Evolutionary conservation across 208 protist species (phyloP).

Genomic region (Trypanosoma vivax): DNA sequence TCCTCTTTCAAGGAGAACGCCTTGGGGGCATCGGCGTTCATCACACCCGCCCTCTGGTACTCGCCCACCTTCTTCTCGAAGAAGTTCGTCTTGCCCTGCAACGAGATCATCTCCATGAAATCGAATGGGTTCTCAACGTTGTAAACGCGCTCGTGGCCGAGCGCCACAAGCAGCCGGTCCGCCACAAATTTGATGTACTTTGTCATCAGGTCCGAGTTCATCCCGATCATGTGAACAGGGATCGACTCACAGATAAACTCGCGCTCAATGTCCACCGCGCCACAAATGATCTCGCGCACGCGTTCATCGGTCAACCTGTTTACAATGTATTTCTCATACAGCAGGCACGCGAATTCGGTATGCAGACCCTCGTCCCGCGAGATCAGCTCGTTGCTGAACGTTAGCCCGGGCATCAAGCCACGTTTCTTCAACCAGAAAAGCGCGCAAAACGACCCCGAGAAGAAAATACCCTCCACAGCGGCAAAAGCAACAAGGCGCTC

Average conservation of each 20-base stretch:
- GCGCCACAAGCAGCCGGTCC: slow-evolving; percentile 94
- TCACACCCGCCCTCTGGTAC: slow-evolving; percentile 98
- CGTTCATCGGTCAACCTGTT: slow-evolving; percentile 84
- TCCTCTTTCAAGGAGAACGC: slow-evolving; percentile 88
- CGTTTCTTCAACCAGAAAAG: slow-evolving; percentile 99
- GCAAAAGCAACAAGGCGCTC: slow-evolving; percentile 98
- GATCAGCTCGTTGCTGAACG: slow-evolving; percentile 99
- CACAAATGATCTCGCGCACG: slow-evolving; percentile 87
- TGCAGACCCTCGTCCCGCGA: slow-evolving; percentile 98
- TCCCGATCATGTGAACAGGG: slow-evolving; percentile 97
- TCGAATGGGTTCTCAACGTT: slow-evolving; percentile 98
- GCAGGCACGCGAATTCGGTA: slow-evolving; percentile 98
- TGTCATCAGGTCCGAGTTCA: slow-evolving; percentile 98
- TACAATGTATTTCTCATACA: slow-evolving; percentile 92
- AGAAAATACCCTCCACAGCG: slow-evolving; percentile 99
- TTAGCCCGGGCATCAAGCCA: slow-evolving; percentile 98
- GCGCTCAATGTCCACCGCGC: slow-evolving; percentile 95
- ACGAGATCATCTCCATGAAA: slow-evolving; percentile 99
- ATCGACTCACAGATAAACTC: slow-evolving; percentile 97
- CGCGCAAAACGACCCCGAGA: slow-evolving; percentile 97
- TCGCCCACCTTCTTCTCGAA: slow-evolving; percentile 99
- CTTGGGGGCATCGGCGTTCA: slow-evolving; percentile 69
- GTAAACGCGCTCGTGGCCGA: slow-evolving; percentile 95
- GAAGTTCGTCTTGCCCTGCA: slow-evolving; percentile 99
- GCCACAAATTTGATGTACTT: slow-evolving; percentile 99